phyloP scores from a whole-genome alignment of 2,329 filamentous ascomycete genomes.

The Diaporthe sp. region DNA sequence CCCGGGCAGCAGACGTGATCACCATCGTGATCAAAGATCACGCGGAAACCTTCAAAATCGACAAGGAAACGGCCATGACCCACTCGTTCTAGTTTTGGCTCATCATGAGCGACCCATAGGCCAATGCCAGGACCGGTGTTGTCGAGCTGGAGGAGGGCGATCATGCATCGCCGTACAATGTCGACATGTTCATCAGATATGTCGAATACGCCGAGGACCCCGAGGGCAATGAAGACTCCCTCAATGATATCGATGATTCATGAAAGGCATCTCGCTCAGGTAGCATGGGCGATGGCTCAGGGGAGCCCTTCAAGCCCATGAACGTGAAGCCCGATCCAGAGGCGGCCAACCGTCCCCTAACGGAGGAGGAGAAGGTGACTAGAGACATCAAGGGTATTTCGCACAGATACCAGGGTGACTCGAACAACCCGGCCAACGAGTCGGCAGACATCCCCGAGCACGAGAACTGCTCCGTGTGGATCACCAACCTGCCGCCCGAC shows the following conservation, averaged over 20 bases:
- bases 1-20: not conserved
- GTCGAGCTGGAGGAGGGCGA: not conserved
- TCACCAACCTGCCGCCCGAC: conserved; percentile 29
- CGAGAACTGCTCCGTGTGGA: conserved; percentile 37
- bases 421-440: conserved; percentile 33
- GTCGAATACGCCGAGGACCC: not conserved
- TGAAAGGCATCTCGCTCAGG: too few species aligned
- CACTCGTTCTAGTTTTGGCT: not conserved
- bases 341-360: too few species aligned
- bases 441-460: conserved; percentile 33
- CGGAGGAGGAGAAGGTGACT: not conserved
- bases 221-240: not conserved
- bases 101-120: not conserved
- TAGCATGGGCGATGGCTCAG: too few species aligned
- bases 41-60: not conserved
- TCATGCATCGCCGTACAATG: not conserved
- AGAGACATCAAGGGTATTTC: conserved; percentile 28
- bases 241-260: not conserved
- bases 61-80: not conserved
- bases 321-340: too few species aligned
- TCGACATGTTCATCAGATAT: not conserved
- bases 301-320: too few species aligned
- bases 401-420: conserved; percentile 30
- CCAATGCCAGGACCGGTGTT: not conserved
- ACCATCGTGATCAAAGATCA: not conserved